A percentile compares a stretch with the other conserved stretches of the same genome.
phyloP scores from a whole-genome alignment of 805 yeast genomes.

The Candida endomychidarum region DNA sequence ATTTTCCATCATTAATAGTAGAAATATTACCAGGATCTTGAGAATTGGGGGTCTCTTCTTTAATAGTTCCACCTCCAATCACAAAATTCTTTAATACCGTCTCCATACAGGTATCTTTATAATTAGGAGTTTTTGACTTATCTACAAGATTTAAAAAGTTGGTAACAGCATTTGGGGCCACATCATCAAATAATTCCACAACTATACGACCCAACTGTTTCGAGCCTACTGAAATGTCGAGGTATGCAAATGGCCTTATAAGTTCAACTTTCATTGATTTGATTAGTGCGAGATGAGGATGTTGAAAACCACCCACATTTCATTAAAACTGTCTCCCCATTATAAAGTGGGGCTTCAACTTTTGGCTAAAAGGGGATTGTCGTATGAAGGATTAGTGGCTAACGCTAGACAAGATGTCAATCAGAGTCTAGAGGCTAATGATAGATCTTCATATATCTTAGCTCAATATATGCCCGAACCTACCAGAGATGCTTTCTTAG shows the following conservation, averaged over 20 bases:
- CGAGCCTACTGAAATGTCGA: constrained; percentile 53
- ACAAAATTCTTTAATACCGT: constrained; percentile 67
- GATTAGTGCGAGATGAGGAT: constrained; percentile 1
- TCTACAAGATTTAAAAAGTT: constrained; percentile 48
- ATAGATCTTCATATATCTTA: constrained; percentile 63
- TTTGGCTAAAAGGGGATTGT: background rate
- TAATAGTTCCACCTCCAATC: background rate
- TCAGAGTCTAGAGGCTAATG: constrained; percentile 46
- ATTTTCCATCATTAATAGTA: constrained; percentile 17
- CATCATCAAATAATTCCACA: constrained; percentile 44
- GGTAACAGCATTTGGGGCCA: constrained; percentile 57
- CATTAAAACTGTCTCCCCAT: background rate
- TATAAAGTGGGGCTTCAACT: background rate
- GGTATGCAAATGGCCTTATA: constrained; percentile 33
- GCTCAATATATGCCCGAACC: constrained; percentile 70
- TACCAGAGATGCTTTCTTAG: constrained; percentile 61
- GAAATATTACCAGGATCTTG: constrained; percentile 39
- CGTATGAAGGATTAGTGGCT: constrained; percentile 8
- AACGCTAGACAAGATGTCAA: constrained; percentile 44
- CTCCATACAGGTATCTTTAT: constrained; percentile 51
- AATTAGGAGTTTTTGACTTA: constrained; percentile 16
- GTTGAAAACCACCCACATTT: background rate
- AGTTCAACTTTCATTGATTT: constrained; percentile 31
- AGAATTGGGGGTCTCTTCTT: constrained; percentile 23
- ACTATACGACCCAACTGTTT: constrained; percentile 59